Percentiles rank a stretch among this genome's conserved stretches.
Conservation (phyloP, 768 basidiomycete genomes). For the Mycena venus region DNA sequence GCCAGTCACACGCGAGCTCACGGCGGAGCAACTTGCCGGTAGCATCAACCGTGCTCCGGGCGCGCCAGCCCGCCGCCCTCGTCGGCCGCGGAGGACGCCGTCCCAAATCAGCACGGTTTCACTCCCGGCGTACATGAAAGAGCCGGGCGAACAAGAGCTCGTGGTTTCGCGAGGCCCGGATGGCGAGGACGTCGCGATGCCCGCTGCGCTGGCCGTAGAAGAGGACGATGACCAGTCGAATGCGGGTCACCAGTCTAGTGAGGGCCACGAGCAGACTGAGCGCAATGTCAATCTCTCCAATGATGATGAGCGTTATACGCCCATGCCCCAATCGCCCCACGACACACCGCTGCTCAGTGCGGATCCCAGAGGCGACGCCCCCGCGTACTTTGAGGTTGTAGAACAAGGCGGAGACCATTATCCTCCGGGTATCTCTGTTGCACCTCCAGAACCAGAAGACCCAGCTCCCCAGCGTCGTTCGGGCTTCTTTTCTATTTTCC, state of each 20-base stretch:
- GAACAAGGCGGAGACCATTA: slow-evolving; percentile 37
- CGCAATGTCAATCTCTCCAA: slow-evolving; percentile 30
- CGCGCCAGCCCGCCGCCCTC: slow-evolving; percentile 37
- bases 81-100: slow-evolving; percentile 72
- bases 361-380: slow-evolving; percentile 73
- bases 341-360: slow-evolving; percentile 57
- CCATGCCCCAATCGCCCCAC: slow-evolving; percentile 55
- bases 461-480: slow-evolving; percentile 50
- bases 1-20: slow-evolving; percentile 53
- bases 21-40: slow-evolving; percentile 71
- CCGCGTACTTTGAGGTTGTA: slow-evolving; percentile 75
- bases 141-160: slow-evolving; percentile 86
- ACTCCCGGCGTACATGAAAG: slow-evolving; percentile 85
- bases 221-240: slow-evolving; percentile 28
- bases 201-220: slow-evolving; percentile 52
- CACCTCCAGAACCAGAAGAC: slow-evolving; percentile 37
- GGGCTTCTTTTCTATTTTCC: slow-evolving; percentile 59
- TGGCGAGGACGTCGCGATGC: slow-evolving; percentile 65
- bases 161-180: slow-evolving; percentile 73
- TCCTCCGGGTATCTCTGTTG: slow-evolving; percentile 27
- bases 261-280: slow-evolving; percentile 13
- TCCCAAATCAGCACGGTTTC: slow-evolving; percentile 86
- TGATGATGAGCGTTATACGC: slow-evolving; percentile 56
- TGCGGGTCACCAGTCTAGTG: slow-evolving; percentile 7
- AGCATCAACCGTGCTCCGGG: slow-evolving; percentile 48